These are phyloP conservation scores for Exophiala oligosperma DNA, from an alignment of 2,329 filamentous ascomycete genomes.

Conservation along the genomic window DNA sequence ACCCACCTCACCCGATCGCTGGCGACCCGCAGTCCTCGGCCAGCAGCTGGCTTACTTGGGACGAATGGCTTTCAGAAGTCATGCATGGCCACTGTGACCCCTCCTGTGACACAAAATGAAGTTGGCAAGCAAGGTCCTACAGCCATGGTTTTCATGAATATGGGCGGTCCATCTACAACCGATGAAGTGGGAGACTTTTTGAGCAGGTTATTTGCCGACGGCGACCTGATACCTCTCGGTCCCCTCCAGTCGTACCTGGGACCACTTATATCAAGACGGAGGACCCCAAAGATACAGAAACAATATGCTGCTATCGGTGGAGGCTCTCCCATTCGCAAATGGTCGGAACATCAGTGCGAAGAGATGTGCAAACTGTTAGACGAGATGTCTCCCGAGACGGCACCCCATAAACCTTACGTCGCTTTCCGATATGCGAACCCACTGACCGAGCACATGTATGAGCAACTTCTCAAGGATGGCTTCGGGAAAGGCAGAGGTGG, in stretches of 20 bases:
- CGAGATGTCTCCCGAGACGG: slow-evolving; percentile 84
- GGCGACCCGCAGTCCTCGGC: slow-evolving; percentile 5
- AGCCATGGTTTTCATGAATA: slow-evolving; percentile 98
- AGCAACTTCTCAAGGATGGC: slow-evolving; percentile 77
- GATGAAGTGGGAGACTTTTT: slow-evolving; percentile 88
- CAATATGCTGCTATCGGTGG: slow-evolving; percentile 95
- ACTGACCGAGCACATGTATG: slow-evolving; percentile 92
- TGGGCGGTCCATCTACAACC: slow-evolving; percentile 90
- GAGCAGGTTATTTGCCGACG: slow-evolving; percentile 88
- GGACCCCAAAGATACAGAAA: slow-evolving; percentile 94
- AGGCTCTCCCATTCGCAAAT: slow-evolving; percentile 96
- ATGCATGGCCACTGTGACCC: slow-evolving; percentile 61
- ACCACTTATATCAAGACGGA: slow-evolving; percentile 77
- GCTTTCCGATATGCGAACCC: slow-evolving; percentile 95
- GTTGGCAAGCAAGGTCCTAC: slow-evolving; percentile 76
- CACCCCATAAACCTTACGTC: slow-evolving; percentile 95
- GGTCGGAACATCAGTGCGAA: slow-evolving; percentile 89
- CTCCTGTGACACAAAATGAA: slow-evolving; percentile 77
- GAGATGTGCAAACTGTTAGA: slow-evolving; percentile 99
- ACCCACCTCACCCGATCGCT: slow-evolving; percentile 13
- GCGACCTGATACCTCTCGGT: slow-evolving; percentile 91
- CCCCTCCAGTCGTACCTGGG: slow-evolving; percentile 88
- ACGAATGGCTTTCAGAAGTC: slow-evolving; percentile 26
- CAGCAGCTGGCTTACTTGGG: neutral
- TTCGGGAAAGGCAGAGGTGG: slow-evolving; percentile 90